A percentile compares a stretch with the other conserved stretches of the same genome.
Evolutionary conservation across 2,329 filamentous ascomycete species (phyloP).

Genomic region (Fusarium fujikuroi): DNA sequence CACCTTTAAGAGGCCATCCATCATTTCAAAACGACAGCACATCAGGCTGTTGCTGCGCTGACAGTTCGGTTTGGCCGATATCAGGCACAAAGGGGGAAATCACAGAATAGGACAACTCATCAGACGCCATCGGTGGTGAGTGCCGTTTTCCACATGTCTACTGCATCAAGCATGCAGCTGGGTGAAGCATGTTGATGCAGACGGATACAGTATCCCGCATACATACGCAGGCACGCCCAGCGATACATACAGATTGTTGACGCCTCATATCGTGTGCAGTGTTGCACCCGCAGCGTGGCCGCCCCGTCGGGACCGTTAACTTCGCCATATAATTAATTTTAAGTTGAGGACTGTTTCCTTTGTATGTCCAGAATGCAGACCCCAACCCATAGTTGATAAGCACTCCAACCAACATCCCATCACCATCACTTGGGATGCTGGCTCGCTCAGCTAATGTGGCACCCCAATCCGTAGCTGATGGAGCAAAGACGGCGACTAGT

Average conservation of each 20-base stretch:
- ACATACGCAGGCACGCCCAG: slow-evolving; percentile 27
- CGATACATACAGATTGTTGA: slow-evolving; percentile 10
- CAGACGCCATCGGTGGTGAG: slow-evolving; percentile 18
- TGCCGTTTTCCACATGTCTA: slow-evolving; percentile 14
- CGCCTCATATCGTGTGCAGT: slow-evolving; percentile 25
- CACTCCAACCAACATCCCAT: slow-evolving; percentile 13
- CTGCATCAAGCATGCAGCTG: slow-evolving; percentile 21
- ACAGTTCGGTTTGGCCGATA: background rate
- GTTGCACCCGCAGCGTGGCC: slow-evolving; percentile 25
- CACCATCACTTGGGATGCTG: slow-evolving; percentile 6
- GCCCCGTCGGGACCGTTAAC: background rate
- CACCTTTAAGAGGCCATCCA: slow-evolving; percentile 2
- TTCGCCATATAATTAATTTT: background rate
- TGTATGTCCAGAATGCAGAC: background rate
- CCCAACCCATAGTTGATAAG: background rate
- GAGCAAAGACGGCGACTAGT: slow-evolving; percentile 30
- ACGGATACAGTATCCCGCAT: slow-evolving; percentile 23
- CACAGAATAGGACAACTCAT: slow-evolving; percentile 29
- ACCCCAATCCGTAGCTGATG: slow-evolving; percentile 27
- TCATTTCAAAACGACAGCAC: slow-evolving; percentile 23
- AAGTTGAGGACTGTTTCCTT: background rate
- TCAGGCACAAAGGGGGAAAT: slow-evolving; percentile 21
- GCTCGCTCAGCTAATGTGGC: slow-evolving; percentile 23
- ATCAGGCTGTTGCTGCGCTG: slow-evolving; percentile 7
- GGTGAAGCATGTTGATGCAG: slow-evolving; percentile 20